These are phyloP conservation scores for Paecilomyces sp. DNA, from an alignment of 2,329 filamentous ascomycete genomes.

Conservation along the genomic window DNA sequence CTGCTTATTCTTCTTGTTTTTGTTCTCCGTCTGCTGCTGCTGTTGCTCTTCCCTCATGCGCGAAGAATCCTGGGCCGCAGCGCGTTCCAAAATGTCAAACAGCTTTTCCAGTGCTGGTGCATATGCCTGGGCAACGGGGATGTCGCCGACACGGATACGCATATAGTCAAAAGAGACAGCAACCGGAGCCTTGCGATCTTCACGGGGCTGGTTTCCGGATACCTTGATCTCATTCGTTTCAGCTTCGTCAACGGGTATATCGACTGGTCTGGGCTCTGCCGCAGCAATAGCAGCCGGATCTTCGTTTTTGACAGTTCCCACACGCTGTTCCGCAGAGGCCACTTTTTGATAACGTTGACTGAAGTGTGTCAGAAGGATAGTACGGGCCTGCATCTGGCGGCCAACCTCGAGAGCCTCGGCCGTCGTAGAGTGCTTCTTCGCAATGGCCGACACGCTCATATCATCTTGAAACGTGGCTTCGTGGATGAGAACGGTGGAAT, in stretches of 20 bases:
- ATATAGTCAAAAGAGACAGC: slow-evolving; percentile 59
- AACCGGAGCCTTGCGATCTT: slow-evolving; percentile 42
- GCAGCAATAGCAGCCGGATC: slow-evolving; percentile 5
- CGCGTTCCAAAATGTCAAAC: slow-evolving; percentile 36
- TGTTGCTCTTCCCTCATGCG: slow-evolving; percentile 12
- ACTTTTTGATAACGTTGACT: slow-evolving; percentile 83
- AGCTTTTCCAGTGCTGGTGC: slow-evolving; percentile 50
- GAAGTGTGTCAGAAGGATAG: slow-evolving; percentile 87
- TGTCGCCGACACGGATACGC: slow-evolving; percentile 53
- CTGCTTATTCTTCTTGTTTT: slow-evolving; percentile 7
- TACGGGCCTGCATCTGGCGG: slow-evolving; percentile 67
- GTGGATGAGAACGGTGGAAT: slow-evolving; percentile 80
- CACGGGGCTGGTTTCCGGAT: background rate
- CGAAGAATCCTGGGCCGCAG: slow-evolving; percentile 18
- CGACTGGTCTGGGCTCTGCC: slow-evolving; percentile 8
- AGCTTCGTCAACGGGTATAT: slow-evolving; percentile 19
- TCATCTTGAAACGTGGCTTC: slow-evolving; percentile 96
- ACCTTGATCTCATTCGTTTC: slow-evolving; percentile 5
- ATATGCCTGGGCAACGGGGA: slow-evolving; percentile 50
- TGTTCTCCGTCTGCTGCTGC: slow-evolving; percentile 14
- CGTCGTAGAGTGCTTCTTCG: slow-evolving; percentile 88
- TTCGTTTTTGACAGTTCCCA: slow-evolving; percentile 7
- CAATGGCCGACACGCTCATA: slow-evolving; percentile 65
- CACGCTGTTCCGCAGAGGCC: slow-evolving; percentile 42
- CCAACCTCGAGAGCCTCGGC: slow-evolving; percentile 76